Evolutionary conservation across 2,329 filamentous ascomycete genomes (phyloP).

Genomic region (Taxawa tesnikishii): DNA sequence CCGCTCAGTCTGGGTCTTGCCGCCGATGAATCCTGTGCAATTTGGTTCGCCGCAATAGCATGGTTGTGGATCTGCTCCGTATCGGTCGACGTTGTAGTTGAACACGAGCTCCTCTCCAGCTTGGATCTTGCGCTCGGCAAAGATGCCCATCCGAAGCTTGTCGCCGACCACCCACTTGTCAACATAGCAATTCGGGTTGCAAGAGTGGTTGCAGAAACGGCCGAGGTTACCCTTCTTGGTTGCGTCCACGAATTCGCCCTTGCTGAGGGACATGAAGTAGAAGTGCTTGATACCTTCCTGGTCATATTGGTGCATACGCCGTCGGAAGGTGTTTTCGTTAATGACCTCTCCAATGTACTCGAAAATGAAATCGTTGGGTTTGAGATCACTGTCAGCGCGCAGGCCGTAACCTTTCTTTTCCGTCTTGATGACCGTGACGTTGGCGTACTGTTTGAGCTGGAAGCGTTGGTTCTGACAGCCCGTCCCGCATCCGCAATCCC

Average conservation of each 20-base stretch:
- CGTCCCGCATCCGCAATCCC: constrained; percentile 75
- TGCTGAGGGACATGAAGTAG: constrained; percentile 98
- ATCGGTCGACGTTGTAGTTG: constrained; percentile 98
- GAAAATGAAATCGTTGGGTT: constrained; percentile 83
- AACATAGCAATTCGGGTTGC: constrained; percentile 96
- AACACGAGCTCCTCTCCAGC: constrained; percentile 93
- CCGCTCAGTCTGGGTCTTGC: constrained; percentile 88
- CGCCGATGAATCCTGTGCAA: constrained; percentile 92
- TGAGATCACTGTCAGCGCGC: constrained; percentile 64
- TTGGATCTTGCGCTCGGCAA: constrained; percentile 72
- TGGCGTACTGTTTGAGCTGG: constrained; percentile 75
- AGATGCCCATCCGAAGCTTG: constrained; percentile 98
- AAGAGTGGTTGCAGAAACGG: constrained; percentile 97
- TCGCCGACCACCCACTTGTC: constrained; percentile 99
- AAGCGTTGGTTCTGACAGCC: constrained; percentile 93
- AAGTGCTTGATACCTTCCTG: constrained; percentile 97
- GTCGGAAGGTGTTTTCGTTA: constrained; percentile 78
- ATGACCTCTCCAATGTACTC: constrained; percentile 99
- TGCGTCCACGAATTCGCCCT: constrained; percentile 93
- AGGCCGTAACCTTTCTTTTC: constrained; percentile 96
- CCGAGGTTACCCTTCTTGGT: constrained; percentile 94
- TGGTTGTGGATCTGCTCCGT: constrained; percentile 89
- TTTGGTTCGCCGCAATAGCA: constrained; percentile 94
- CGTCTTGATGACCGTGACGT: constrained; percentile 91
- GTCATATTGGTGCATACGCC: constrained; percentile 86